Conservation (phyloP, 768 basidiomycete genomes). For the Trametes villosa region DNA sequence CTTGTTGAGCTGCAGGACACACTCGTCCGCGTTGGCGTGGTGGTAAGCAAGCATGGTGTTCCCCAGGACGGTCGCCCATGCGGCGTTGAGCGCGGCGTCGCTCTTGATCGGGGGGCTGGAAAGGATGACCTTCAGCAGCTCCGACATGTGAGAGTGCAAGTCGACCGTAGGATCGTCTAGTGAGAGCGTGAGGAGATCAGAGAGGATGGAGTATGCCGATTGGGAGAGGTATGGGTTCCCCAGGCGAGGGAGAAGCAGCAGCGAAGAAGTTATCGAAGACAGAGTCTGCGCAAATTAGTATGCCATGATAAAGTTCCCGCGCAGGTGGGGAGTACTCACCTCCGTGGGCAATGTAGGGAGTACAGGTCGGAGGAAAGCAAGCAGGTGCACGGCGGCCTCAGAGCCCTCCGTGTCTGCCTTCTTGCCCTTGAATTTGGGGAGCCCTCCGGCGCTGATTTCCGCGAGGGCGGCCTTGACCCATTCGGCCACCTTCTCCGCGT, state of each 20-base stretch:
- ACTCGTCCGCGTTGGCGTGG: conserved; percentile 50
- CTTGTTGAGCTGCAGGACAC: conserved; percentile 56
- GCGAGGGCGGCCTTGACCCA: conserved; percentile 73
- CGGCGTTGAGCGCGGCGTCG: conserved; percentile 68
- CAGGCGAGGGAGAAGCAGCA: conserved; percentile 84
- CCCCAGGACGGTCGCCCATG: conserved; percentile 82
- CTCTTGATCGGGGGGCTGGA: conserved; percentile 67
- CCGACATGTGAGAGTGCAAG: conserved; percentile 56
- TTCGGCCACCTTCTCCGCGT: conserved; percentile 77
- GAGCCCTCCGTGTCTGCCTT: conserved; percentile 57
- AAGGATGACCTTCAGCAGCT: conserved; percentile 69
- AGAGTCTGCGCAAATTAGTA: conserved; percentile 57
- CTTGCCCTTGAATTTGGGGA: conserved; percentile 64
- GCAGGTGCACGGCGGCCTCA: conserved; percentile 79
- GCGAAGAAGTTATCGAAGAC: conserved; percentile 65
- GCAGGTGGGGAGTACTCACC: conserved; percentile 49
- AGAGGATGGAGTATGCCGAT: conserved; percentile 83
- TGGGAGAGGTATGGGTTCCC: conserved; percentile 90
- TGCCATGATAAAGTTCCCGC: conserved; percentile 4
- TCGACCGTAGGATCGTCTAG: conserved; percentile 53
- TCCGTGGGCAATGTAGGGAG: conserved; percentile 63
- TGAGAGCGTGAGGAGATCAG: conserved; percentile 71
- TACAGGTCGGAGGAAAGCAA: conserved; percentile 71
- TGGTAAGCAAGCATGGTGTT: conserved; percentile 71
- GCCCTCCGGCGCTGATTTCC: conserved; percentile 65